Evolutionary conservation across 2,329 filamentous ascomycete species (phyloP), one percentile per base, ranked within the genome.

Genomic region (Ophiostoma sp.): DNA sequence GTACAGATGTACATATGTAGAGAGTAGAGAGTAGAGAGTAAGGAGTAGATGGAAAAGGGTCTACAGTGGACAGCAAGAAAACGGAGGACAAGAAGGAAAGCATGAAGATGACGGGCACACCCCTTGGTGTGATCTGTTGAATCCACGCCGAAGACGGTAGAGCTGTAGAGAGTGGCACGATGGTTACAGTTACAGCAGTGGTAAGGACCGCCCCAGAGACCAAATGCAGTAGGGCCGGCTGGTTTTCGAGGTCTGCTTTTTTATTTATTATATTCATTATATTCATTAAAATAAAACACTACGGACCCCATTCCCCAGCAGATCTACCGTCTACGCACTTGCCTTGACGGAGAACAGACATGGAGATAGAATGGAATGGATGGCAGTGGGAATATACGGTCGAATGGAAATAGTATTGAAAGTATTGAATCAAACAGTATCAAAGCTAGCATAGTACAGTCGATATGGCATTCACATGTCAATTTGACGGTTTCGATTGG

Each of bases 241-340:
- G 27, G 27, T 31, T 31, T 31, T 31, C 27, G 27, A 31, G 27
- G 27, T 31, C 27, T 31, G 27, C 27, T 31, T 31, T 31, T 31
- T 31, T 31, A 31, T 31, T 31, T 31, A 31, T 31, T 31, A 3
- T 31, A 31, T 31, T 31, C 3, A 31, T 31, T 31, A 3, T 31
- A 31, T 31, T 31, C 3, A 31, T 31, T 31, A 31, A 31, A 31
- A 31, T 31, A 31, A 31, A 31, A 31, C 27, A 1, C 1, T 31
- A 31, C 27, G 15, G 41, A 15, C 65, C 33, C 36, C 65, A 44
- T 67, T 67, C 65, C 65, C 65, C 65, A 67, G 65, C 65, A 67
- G 64, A 65, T 65, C 62, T 36, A 33, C 23, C 23, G n/a, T 57
- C 7, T 5, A 52, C n/a, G 48, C n/a, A 23, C 48, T 31, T n/a